A percentile compares a stretch with the other conserved stretches of the same genome.
Evolutionary conservation across 768 basidiomycete species (phyloP).

Genomic region (Lactarius sanguifluus): DNA sequence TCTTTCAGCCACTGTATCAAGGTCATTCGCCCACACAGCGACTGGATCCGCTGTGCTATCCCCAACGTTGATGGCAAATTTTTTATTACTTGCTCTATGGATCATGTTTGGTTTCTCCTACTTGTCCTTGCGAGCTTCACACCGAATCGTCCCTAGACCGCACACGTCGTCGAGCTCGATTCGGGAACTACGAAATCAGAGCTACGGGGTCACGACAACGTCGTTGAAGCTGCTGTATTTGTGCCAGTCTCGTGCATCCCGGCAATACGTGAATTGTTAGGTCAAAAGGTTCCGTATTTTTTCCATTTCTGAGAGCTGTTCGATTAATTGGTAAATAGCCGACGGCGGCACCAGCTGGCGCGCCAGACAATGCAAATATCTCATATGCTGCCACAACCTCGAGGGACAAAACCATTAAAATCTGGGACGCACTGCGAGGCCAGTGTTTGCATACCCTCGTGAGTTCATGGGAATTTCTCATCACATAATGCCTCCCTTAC

Average conservation of each 20-base stretch:
- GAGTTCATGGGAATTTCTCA: conserved; percentile 9
- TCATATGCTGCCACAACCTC: conserved; percentile 52
- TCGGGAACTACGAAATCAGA: conserved; percentile 52
- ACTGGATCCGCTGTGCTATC: conserved; percentile 50
- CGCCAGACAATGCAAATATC: conserved; percentile 38
- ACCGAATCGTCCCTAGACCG: conserved; percentile 41
- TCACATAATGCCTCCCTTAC: neutral
- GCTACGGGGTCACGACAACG: conserved; percentile 56
- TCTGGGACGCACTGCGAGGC: conserved; percentile 53
- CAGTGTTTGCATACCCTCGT: conserved; percentile 54
- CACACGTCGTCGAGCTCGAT: conserved; percentile 49
- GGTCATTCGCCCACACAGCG: conserved; percentile 49
- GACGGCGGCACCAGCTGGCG: conserved; percentile 32
- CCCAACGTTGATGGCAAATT: conserved; percentile 45
- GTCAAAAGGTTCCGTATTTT: conserved; percentile 38
- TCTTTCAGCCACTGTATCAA: conserved; percentile 48
- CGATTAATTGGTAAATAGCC: conserved; percentile 27
- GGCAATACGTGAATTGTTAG: conserved; percentile 49
- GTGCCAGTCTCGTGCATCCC: conserved; percentile 46
- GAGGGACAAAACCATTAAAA: conserved; percentile 52
- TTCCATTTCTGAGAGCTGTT: neutral
- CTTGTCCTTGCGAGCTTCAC: neutral
- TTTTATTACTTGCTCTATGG: conserved; percentile 51
- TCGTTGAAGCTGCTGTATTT: conserved; percentile 52
- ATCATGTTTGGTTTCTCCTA: conserved; percentile 44